Conservation (phyloP, 805 yeast species). For the Metschnikowia shivogae region DNA sequence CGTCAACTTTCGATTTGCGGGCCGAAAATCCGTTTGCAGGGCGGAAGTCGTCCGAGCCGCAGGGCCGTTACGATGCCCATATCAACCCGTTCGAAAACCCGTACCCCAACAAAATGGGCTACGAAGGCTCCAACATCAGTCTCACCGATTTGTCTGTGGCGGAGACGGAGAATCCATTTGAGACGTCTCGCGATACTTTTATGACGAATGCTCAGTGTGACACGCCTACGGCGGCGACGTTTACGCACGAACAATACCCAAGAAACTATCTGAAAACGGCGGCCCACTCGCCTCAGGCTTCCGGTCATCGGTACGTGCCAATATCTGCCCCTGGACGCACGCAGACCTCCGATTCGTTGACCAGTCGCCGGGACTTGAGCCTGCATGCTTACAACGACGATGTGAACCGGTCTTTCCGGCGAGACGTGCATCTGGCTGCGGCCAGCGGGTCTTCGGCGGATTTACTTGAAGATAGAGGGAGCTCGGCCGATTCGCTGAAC, state of each 20-base stretch:
- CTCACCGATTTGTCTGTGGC: slow-evolving; percentile 1
- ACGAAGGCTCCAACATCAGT: slow-evolving; percentile 2
- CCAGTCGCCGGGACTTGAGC: slow-evolving; percentile 3
- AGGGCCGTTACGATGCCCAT: background rate
- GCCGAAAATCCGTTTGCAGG: background rate
- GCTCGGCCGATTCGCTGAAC: background rate
- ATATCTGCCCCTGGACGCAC: background rate
- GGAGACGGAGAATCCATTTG: slow-evolving; percentile 11
- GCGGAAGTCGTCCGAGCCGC: background rate
- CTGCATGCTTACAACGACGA: slow-evolving; percentile 1
- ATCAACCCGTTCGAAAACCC: background rate
- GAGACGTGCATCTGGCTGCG: slow-evolving; percentile 1
- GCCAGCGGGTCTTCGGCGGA: slow-evolving; percentile 1
- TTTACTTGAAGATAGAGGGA: background rate
- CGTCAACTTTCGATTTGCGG: slow-evolving; percentile 13
- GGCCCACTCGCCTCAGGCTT: too few relatives aligned
- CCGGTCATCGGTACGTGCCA: background rate
- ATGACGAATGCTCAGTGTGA: background rate
- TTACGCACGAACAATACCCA: background rate
- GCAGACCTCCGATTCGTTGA: slow-evolving; percentile 2
- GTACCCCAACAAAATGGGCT: background rate
- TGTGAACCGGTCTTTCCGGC: background rate
- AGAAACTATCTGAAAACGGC: too few relatives aligned
- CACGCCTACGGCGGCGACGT: background rate
- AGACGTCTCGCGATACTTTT: background rate